Percentiles rank a stretch among this genome's conserved stretches.
These are phyloP conservation scores for Suhomyces emberorum DNA, from an alignment of 805 yeast genomes.

Conservation along the genomic window DNA sequence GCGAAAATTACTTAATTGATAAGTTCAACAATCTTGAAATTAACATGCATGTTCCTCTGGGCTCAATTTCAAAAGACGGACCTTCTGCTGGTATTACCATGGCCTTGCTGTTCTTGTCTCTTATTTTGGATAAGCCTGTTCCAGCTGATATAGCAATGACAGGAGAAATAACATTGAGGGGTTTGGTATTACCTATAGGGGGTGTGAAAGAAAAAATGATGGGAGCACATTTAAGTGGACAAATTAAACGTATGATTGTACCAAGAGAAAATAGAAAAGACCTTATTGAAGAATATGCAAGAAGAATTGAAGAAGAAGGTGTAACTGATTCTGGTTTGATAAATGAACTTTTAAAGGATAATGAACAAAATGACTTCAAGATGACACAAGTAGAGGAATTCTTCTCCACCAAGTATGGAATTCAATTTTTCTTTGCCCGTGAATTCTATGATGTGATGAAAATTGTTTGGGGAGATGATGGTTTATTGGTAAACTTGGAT, in stretches of 20 bases:
- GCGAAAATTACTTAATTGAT: constrained; percentile 32
- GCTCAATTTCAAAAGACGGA: constrained; percentile 46
- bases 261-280: constrained; percentile 72
- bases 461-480: constrained; percentile 62
- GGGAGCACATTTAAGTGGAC: constrained; percentile 71
- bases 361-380: constrained; percentile 27
- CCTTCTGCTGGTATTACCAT: constrained; percentile 52
- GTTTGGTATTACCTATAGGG: constrained; percentile 77
- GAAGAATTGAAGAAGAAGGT: constrained; percentile 31
- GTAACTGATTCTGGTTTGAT: constrained; percentile 19
- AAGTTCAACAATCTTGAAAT: constrained; percentile 55
- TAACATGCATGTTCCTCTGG: constrained; percentile 49
- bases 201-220: constrained; percentile 74
- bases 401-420: constrained; percentile 51
- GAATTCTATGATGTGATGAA: constrained; percentile 76
- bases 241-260: constrained; percentile 54
- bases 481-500: constrained; percentile 17
- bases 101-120: constrained; percentile 45
- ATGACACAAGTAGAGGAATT: constrained; percentile 43
- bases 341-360: constrained; percentile 36
- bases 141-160: constrained; percentile 69
- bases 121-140: constrained; percentile 42
- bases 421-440: constrained; percentile 61
- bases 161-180: constrained; percentile 79
- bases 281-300: constrained; percentile 55